phyloP scores from a whole-genome alignment of 1,284 basidiomycete species.

The Irpex rosettiformis region DNA sequence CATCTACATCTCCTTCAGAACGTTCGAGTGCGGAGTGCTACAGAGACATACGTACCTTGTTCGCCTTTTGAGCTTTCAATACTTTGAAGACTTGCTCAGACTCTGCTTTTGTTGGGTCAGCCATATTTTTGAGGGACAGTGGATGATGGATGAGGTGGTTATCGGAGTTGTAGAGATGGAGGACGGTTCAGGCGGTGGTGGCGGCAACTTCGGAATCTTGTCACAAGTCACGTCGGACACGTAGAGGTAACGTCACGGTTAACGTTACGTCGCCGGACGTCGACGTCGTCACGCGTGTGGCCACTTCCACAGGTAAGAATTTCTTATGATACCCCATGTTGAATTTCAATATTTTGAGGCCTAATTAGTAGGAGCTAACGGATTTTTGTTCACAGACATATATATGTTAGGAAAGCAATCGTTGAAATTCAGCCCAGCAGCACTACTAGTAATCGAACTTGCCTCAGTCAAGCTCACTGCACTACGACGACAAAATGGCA shows the following conservation, averaged over 20 bases:
- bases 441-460: too few relatives aligned
- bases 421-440: too few relatives aligned
- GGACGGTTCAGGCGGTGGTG: neutral
- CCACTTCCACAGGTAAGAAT: too few relatives aligned
- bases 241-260: neutral
- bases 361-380: too few relatives aligned
- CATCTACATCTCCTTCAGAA: conserved; percentile 46
- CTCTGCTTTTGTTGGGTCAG: conserved; percentile 73
- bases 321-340: too few relatives aligned
- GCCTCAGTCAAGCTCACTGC: too few relatives aligned
- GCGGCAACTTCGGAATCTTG: neutral
- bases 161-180: neutral
- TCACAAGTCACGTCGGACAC: neutral
- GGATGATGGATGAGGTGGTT: neutral
- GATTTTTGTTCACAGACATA: too few relatives aligned
- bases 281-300: too few relatives aligned
- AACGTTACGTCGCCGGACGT: neutral
- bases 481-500: too few relatives aligned
- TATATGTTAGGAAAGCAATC: too few relatives aligned
- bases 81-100: conserved; percentile 76
- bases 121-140: conserved; percentile 37
- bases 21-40: neutral
- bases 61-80: conserved; percentile 80
- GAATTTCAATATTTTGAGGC: too few relatives aligned
- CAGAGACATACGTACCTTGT: conserved; percentile 69